Base-by-base conservation (phyloP, 805 yeast genomes). In the Starmera dryadoides region DNA sequence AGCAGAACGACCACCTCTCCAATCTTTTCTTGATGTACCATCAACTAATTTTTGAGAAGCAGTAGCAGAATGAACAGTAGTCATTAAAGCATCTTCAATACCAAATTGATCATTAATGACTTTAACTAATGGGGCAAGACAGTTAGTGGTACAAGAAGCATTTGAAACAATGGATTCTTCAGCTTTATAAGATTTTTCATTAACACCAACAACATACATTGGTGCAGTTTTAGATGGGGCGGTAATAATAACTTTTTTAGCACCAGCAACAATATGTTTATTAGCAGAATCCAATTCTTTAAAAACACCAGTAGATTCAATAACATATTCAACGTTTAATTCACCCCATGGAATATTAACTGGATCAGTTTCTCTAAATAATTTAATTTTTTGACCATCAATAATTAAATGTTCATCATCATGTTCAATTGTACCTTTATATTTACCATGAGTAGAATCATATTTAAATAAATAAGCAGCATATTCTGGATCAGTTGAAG, bases 1-100 rank as follows among this genome's bases (percentile, higher is more conserved):
- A 63, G 95, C 95, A 56, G 95, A 83, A 75, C 96, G 84, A 68
- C 96, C 96, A 66, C 96, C 95, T 80, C 96, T 83, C 96, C 96
- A 87, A 77, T 87, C 96, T 79, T 87, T 87, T 79, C 81, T 87
- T 64, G 95, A 86, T 58, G 96, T 94, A 71, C 96, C 96, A 67
- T 87, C 96, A 51, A 87, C 96, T 47, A 94, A 82, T 81, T 87
- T 87, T 72, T 87, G 96, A 59, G 96, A 84, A 56, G 96, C 96
- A 53, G 96, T 87, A 71, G 85, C 82, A 62, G 96, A 85, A 79
- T 87, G 96, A 52, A 87, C 89, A 48, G 96, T 87, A 69, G 96
- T 87, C 96, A 87, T 87, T 62, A 87, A 76, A 70, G 94, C 96
- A 68, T 86, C 87, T 62, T 81, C 85, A 58, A 87, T 81, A 48